Conservation (phyloP, 1,284 basidiomycete genomes). For the Phylloboletellus chloephorus region DNA sequence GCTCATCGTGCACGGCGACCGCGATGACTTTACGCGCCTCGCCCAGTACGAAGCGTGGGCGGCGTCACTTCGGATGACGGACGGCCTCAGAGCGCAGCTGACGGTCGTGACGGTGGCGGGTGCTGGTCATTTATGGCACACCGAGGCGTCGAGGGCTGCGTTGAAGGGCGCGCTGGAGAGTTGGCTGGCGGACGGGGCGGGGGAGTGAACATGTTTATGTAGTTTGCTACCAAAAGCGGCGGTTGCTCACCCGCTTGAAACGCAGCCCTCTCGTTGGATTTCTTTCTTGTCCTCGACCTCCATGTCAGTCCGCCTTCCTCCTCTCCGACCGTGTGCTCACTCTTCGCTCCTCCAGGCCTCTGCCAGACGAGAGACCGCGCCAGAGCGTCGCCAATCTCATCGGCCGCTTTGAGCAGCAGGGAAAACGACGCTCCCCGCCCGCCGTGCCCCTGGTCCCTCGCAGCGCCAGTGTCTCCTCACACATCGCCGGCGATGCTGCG, state of each 20-base stretch:
- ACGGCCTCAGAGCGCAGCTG: conserved; percentile 18
- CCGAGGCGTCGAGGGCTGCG: conserved; percentile 15
- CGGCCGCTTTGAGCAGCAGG: conserved; percentile 74
- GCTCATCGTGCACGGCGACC: conserved; percentile 63
- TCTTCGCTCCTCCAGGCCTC: conserved; percentile 46
- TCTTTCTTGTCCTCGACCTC: conserved; percentile 13
- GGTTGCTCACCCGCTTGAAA: no score
- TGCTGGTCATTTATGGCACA: conserved; percentile 47
- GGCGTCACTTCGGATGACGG: conserved; percentile 32
- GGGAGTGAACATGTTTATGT: conserved; percentile 1
- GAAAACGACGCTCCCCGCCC: conserved; percentile 49
- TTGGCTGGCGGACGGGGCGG: conserved; percentile 17
- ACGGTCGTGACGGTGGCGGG: conserved; percentile 33
- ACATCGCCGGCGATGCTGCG: conserved; percentile 54
- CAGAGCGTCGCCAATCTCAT: conserved; percentile 79
- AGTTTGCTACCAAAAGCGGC: conserved; percentile 18
- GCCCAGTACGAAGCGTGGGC: conserved; percentile 55
- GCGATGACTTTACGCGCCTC: conserved; percentile 65
- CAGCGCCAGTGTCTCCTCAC: conserved; percentile 58
- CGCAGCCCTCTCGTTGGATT: no score
- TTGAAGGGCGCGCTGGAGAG: conserved; percentile 17
- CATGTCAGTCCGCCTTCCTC: conserved; percentile 25
- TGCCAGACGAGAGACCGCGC: conserved; percentile 78
- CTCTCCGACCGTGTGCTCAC: no score
- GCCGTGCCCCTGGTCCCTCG: conserved; percentile 39